Evolutionary conservation across 257 asterid genomes (phyloP), one percentile per base, ranked within the genome.

Genomic region (Osmanthus fragrans): DNA sequence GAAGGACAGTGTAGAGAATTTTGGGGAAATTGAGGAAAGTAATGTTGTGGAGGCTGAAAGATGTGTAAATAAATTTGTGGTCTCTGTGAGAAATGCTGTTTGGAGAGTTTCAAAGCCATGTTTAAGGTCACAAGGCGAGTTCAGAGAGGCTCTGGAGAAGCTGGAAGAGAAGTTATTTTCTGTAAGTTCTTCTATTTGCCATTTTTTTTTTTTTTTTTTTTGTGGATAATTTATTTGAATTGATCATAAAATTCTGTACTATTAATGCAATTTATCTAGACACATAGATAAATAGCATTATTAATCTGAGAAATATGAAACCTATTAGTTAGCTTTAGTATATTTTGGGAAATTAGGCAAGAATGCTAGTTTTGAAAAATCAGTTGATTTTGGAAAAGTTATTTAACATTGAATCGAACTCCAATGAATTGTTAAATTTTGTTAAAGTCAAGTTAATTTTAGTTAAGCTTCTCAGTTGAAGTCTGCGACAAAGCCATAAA

Each of bases 41-140:
- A 75, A 58, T 36, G 81, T 63, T 54, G 65, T 76, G 58, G 84
- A 79, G 42, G 45, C 82, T 3, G 78, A 67, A 27, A 88, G 39
- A 51, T 72, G 76, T 33, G 80, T 80, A 36, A 83, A 83, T 68
- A 85, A 84, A 77, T 49, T 89, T 11, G 86, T 85, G 60, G 79
- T 72, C 65, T 85, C 87, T 73, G 67, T 90, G 74, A 87, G 97
- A 79, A 88, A 90, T 75, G 86, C 89, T 73, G 96, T 95, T 0
- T 93, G 97, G 97, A 89, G 86, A 45, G 87, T 87, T 32, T 92
- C 97, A 23, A 94, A 92, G 84, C 96, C 97, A 33, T 92, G 97
- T 77, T 87, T 89, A 75, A 78, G 89, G 78, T 85, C 92, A 29
- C 84, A 87, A 47, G 40, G 30, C 76, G 77, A 70, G 74, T 82